Evolutionary conservation across 768 basidiomycete species (phyloP), one percentile per base, ranked within the genome.

Genomic region (Xerocomus spinulosus): DNA sequence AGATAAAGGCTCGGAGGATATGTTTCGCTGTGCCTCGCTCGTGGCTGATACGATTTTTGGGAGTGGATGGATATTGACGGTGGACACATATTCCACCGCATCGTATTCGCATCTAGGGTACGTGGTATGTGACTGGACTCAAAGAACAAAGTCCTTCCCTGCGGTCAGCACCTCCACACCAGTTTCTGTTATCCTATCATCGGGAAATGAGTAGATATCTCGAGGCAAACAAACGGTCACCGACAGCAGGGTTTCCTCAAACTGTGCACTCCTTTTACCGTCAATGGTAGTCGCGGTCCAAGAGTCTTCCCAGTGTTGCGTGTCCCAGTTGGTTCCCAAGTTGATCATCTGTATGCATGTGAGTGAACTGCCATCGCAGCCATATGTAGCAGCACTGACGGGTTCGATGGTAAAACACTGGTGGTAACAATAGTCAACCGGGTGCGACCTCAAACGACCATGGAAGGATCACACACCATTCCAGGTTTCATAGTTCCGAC

Each of bases 221-320:
- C 21, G 39, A 37, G 29, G 30, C 35, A 55, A 35, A 15, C n/a
- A 44, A 46, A 14, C 42, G 14, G 18, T 42, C 32, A 79, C 92
- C 58, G 60, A 94, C 93, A 99, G 68, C 29, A 99, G 72, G 1
- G 95, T 97, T 61, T 99, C 96, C 66, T 99, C 96, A 62, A 97
- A 99, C 61, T 99, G 96, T 2, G 96, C 96, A 51, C 90, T 93
- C 47, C 79, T 74, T 65, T 87, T 87, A 20, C 93, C 95, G 68
- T 97, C 95, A 12, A 78, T 68, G 5, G 96, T 99, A 18, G 87
- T 91, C 2, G 94, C 92, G 3, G 95, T 98, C 95, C 95, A 98
- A 61, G 92, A 85, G 66, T 95, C 92, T 26, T 86, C 85, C 93
- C 93, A 92, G 63, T 92, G 90, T 18, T 83, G 74, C 46, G 81